Percentiles rank a stretch among this genome's conserved stretches.
These are phyloP conservation scores for Cordia subcordata DNA, from an alignment of 257 asterid genomes.

Conservation along the genomic window DNA sequence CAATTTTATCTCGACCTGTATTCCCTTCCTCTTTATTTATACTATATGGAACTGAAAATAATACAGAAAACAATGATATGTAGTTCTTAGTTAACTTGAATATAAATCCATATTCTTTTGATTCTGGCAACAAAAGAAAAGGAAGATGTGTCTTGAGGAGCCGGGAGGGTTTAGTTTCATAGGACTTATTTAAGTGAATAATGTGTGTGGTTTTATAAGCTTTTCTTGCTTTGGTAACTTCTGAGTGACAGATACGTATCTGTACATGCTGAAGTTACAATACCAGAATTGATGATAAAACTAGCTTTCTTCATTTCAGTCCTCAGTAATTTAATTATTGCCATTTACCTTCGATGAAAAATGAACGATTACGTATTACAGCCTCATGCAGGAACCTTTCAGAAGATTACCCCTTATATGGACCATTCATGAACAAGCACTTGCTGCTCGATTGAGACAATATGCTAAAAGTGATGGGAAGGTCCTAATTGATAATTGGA, in stretches of 20 bases:
- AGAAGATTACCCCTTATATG: constrained; percentile 71
- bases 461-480: constrained; percentile 49
- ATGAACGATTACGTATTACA: constrained; percentile 51
- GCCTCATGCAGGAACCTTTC: constrained; percentile 98
- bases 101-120: neutral
- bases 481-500: constrained; percentile 66
- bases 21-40: too few species aligned
- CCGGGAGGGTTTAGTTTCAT: neutral
- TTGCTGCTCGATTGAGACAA: constrained; percentile 55
- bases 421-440: constrained; percentile 80
- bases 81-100: neutral
- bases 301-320: neutral
- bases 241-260: too few species aligned
- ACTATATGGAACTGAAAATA: too few species aligned
- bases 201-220: too few species aligned
- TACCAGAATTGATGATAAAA: neutral
- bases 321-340: neutral
- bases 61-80: neutral
- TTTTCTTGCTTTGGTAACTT: too few species aligned
- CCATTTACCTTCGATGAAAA: constrained; percentile 18
- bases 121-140: neutral
- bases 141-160: neutral
- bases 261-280: neutral
- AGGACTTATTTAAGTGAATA: neutral
- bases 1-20: too few species aligned